phyloP scores from a whole-genome alignment of 805 yeast genomes.

The Cyberlindnera euphorbiae region DNA sequence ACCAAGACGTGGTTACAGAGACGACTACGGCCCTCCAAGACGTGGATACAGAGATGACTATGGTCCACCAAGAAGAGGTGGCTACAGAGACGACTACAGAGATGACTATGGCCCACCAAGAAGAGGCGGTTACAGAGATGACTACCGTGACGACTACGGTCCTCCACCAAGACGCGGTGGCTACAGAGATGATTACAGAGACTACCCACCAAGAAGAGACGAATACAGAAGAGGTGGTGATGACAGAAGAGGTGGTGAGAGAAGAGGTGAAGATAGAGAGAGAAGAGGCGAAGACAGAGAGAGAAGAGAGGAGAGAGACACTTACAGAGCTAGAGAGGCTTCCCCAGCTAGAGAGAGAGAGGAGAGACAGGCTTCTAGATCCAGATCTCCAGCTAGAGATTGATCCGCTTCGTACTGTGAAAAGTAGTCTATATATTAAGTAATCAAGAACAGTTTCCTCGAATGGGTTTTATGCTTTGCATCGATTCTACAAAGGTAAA shows the following conservation, averaged over 20 bases:
- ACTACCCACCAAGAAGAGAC: constrained; percentile 17
- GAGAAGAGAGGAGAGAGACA: constrained; percentile 11
- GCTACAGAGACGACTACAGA: constrained; percentile 12
- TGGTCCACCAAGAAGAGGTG: constrained; percentile 13
- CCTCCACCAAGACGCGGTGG: constrained; percentile 19
- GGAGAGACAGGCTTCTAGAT: constrained; percentile 24
- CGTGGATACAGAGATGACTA: constrained; percentile 12
- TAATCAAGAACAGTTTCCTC: too few relatives aligned
- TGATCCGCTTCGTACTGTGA: too few relatives aligned
- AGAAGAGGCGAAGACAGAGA: constrained; percentile 5
- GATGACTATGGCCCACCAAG: constrained; percentile 13
- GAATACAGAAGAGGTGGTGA: constrained; percentile 13
- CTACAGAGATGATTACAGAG: constrained; percentile 16
- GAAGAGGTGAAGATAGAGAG: constrained; percentile 6
- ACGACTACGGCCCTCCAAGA: constrained; percentile 13
- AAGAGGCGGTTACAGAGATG: constrained; percentile 13
- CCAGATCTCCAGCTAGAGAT: constrained; percentile 26
- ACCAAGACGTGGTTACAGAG: constrained; percentile 14
- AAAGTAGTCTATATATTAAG: too few relatives aligned
- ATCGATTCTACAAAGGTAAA: too few relatives aligned
- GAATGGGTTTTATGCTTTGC: not conserved
- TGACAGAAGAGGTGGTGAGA: constrained; percentile 9
- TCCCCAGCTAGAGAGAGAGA: constrained; percentile 11
- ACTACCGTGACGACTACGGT: constrained; percentile 11
- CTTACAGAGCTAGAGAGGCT: constrained; percentile 15